Evolutionary conservation across 1,139 yeast genomes (phyloP), one percentile per base, ranked within the genome.

Genomic region (Blastobotrys arbuscula): DNA sequence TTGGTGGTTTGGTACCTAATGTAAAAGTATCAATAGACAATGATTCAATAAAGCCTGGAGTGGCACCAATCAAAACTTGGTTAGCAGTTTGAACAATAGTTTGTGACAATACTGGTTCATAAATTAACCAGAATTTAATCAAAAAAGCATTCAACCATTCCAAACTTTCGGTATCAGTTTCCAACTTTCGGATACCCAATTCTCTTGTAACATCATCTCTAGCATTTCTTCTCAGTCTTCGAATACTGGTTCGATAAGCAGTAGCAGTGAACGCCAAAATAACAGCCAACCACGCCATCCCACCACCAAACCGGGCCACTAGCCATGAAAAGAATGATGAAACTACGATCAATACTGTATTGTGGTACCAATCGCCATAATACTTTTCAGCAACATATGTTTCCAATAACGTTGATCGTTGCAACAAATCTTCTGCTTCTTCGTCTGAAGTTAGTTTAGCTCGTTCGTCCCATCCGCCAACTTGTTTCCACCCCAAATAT

Each of bases 311-410:
- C 70, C 84, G 78, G 15, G 97, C 98, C 42, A 86, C 64, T 8
- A 82, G 55, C 83, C 94, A 90, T 1, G 95, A 85, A 19, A 84
- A 65, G 13, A 84, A 62, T 0, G 84, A 89, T 1, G 85, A 86
- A 7, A 76, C 67, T 26, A 83, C 69, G 55, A 88, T 71, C 42
- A 79, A 75, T 0, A 78, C 96, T 15, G 84, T 82, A 54, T 84
- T 83, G 65, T 92, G 98, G 64, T 83, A 92, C 97, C 98, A 92
- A 61, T 92, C 97, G 48, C 98, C 98, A 59, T 84, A 87, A 12
- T 79, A 76, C 30, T 68, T 72, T 30, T 84, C 81, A 2, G 95
- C 92, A 48, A 90, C 70, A 59, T 82, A 78, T 52, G 77, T 74
- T 59, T 85, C 92, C 54, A 88, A 76, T 42, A 82, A 60, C 0